Conservation (phyloP, 805 yeast genomes). For the Dipodascopsis uninucleata region DNA sequence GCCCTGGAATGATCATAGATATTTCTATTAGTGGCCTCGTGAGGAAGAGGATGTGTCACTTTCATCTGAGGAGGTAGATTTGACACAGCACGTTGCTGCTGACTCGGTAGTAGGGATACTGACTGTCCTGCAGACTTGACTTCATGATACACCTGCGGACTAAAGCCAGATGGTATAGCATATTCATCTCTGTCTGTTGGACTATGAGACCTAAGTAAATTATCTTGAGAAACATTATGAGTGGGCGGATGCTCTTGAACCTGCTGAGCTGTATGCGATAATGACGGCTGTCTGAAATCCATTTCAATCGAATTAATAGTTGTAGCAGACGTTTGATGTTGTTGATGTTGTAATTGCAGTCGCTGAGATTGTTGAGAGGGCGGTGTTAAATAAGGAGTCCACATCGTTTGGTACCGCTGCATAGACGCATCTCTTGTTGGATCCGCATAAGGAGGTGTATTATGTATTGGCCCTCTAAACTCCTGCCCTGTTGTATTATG, state of each 20-base stretch:
- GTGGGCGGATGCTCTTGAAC: slow-evolving; percentile 3
- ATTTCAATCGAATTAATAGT: background rate
- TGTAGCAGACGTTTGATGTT: background rate
- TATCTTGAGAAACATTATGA: background rate
- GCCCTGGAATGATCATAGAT: no score
- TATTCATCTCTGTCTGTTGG: background rate
- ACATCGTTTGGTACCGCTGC: no score
- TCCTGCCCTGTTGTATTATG: no score
- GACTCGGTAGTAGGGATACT: slow-evolving; percentile 2
- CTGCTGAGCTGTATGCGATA: slow-evolving; percentile 2
- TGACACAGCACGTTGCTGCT: slow-evolving; percentile 16
- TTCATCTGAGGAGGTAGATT: no score
- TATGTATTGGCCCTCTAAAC: no score
- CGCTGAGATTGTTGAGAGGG: slow-evolving; percentile 2
- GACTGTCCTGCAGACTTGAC: slow-evolving; percentile 3
- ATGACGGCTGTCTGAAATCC: slow-evolving; percentile 3
- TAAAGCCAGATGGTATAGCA: background rate
- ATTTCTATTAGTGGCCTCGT: no score
- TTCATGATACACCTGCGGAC: background rate
- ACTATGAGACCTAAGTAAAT: background rate
- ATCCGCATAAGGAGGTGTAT: no score
- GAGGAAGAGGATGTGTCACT: no score
- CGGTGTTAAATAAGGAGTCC: background rate
- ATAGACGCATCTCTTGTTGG: no score
- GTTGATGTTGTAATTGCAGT: slow-evolving; percentile 4